Base-by-base conservation (phyloP, 2,329 filamentous ascomycete species). In the Aspergillus carbonarius region DNA sequence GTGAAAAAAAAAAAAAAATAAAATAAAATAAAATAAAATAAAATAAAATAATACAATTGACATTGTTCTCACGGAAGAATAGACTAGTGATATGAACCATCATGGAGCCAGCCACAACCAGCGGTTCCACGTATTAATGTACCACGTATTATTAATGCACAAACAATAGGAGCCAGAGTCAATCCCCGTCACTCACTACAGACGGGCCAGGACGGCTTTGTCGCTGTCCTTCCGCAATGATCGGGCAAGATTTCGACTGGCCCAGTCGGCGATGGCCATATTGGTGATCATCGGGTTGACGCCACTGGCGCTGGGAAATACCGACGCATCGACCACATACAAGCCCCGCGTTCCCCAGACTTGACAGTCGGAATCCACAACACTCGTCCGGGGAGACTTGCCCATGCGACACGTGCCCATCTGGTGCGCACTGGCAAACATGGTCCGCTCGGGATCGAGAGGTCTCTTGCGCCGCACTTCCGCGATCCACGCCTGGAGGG, bases 401-500 rank as follows among this genome's bases (percentile, higher is more conserved):
- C 78, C 76, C 80, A 82, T 82, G 6, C 79, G 75, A 50, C 79
- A 81, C 4, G 77, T 78, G 12, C 80, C 80, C 80, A 82, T 82
- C 67, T 82, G 80, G 62, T 82, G 80, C 1, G 80, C 80, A 54
- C 75, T 78, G n/a, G 73, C 78, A 60, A 77, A 77, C 5, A 70
- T 58, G 3, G 65, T 72, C 10, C 74, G 75, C 49, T 83, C 82
- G 0, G 80, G 78, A 1, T 74, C 69, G 0, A 81, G 73, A 10
- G 85, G 76, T 1, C 79, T 81, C 18, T 71, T 72, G 4, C 68
- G 73, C 32, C 78, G 75, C 27, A 87, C 62, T 54, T 80, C 73
- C 0, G 74, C 70, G 17, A 87, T 76, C 85, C 85, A 88, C 1
- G 72, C 68, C 56, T 82, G 76, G 70, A 88, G 84, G 0, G 72